Percentiles rank a stretch among this genome's conserved stretches.
Conservation (phyloP, 495 filamentous ascomycete species). For the Trichocladium uniseriatum region DNA sequence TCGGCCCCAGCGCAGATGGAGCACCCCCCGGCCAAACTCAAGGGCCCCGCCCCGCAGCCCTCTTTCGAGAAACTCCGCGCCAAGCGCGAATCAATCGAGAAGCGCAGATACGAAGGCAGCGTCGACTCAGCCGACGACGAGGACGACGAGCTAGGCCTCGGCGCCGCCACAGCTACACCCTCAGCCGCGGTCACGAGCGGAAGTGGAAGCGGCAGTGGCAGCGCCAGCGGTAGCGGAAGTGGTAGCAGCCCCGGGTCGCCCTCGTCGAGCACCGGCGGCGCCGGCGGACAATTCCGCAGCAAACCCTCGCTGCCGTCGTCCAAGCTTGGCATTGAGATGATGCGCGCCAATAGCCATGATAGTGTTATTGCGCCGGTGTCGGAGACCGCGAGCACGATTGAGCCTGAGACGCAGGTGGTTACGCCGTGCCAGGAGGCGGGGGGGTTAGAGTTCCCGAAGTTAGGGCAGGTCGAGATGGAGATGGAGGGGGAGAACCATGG, state of each 20-base stretch:
- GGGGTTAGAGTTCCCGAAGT: slow-evolving; percentile 7
- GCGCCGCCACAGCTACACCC: slow-evolving; percentile 11
- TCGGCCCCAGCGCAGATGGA: slow-evolving; percentile 62
- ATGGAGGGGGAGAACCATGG: too few species aligned
- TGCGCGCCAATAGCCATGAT: slow-evolving; percentile 86
- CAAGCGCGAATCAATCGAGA: slow-evolving; percentile 68
- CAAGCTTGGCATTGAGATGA: slow-evolving; percentile 89
- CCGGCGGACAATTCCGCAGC: slow-evolving; percentile 22
- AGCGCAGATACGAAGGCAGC: slow-evolving; percentile 62
- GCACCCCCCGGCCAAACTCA: slow-evolving; percentile 35
- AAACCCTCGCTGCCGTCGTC: slow-evolving; percentile 47
- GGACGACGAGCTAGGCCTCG: slow-evolving; percentile 66
- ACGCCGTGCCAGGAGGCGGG: slow-evolving; percentile 30
- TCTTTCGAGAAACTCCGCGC: slow-evolving; percentile 72
- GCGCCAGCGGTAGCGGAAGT: slow-evolving; percentile 27
- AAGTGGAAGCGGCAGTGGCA: slow-evolving; percentile 42
- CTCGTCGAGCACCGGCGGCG: too few species aligned
- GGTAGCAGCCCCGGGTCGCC: slow-evolving; percentile 36
- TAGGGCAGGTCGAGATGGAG: too few species aligned
- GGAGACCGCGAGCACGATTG: slow-evolving; percentile 23
- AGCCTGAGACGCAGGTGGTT: slow-evolving; percentile 20
- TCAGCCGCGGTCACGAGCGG: too few species aligned
- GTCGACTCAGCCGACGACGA: slow-evolving; percentile 82
- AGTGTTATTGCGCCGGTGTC: slow-evolving; percentile 55
- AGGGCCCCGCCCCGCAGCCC: slow-evolving; percentile 43